Conservation (phyloP, 768 basidiomycete species). For the Calocybe cyanea region DNA sequence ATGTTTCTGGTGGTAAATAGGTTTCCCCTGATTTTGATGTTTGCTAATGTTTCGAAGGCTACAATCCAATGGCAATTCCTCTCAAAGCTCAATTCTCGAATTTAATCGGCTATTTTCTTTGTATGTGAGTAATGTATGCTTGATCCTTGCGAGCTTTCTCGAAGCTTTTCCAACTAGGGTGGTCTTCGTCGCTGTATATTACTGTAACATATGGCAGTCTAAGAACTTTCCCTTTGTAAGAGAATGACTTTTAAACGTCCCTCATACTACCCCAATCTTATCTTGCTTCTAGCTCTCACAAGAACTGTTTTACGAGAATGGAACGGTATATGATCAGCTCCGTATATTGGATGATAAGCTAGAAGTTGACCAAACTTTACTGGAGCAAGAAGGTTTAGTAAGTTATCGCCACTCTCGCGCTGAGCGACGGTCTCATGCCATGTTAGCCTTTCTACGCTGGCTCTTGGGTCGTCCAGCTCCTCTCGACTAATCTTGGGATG, state of each 20-base stretch:
- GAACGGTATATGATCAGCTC: conserved; percentile 42
- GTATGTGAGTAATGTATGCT: conserved; percentile 33
- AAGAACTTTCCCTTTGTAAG: conserved; percentile 27
- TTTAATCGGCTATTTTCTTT: conserved; percentile 45
- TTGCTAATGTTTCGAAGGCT: conserved; percentile 15
- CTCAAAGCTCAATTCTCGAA: conserved; percentile 46
- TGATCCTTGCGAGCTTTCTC: neutral
- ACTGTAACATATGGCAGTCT: conserved; percentile 51
- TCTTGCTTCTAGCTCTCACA: conserved; percentile 44
- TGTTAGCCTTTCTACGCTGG: conserved; percentile 41
- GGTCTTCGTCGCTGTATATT: conserved; percentile 49
- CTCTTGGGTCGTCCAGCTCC: conserved; percentile 43
- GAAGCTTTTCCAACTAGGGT: conserved; percentile 21
- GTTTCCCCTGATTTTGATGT: neutral
- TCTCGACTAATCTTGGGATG: conserved; percentile 43
- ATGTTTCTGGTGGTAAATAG: conserved; percentile 39
- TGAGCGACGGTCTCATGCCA: neutral
- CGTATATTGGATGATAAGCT: conserved; percentile 43
- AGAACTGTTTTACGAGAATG: conserved; percentile 44
- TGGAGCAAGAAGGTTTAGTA: conserved; percentile 38
- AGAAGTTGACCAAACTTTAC: conserved; percentile 37
- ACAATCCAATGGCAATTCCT: conserved; percentile 50
- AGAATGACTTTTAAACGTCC: neutral
- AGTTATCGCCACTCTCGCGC: neutral
- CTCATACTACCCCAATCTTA: conserved; percentile 16